Conservation (phyloP, 1,284 basidiomycete species). For the Sanguinoderma infundibulare region DNA sequence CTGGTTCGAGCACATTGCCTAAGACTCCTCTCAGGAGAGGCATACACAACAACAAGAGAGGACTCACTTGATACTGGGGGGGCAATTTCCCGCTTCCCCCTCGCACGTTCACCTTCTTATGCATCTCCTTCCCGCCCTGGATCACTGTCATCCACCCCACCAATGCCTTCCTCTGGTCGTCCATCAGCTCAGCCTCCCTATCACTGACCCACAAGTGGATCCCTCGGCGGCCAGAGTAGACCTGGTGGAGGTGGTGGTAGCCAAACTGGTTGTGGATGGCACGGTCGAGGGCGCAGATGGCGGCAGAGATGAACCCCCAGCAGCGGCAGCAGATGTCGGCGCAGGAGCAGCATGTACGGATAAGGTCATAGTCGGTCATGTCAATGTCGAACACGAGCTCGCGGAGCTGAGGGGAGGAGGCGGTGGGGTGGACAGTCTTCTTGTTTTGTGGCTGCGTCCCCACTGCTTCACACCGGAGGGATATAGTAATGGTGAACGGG, state of each 20-base stretch:
- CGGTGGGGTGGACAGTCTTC: constrained; percentile 80
- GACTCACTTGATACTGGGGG: constrained; percentile 74
- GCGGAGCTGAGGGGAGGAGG: constrained; percentile 81
- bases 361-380: constrained; percentile 98
- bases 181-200: constrained; percentile 85
- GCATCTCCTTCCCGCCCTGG: constrained; percentile 82
- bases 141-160: constrained; percentile 90
- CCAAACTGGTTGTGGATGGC: constrained; percentile 88
- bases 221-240: constrained; percentile 97
- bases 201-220: constrained; percentile 99
- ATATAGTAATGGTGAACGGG: background rate
- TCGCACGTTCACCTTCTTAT: constrained; percentile 85
- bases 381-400: constrained; percentile 99
- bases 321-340: constrained; percentile 93
- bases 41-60: background rate
- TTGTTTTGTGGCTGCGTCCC: constrained; percentile 83
- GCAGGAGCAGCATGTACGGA: constrained; percentile 94
- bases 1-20: constrained; percentile 43
- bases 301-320: constrained; percentile 94
- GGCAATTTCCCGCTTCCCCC: constrained; percentile 50
- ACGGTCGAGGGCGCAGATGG: constrained; percentile 87
- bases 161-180: constrained; percentile 88
- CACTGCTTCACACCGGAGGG: background rate
- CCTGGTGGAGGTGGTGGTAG: constrained; percentile 86
- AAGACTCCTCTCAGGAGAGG: background rate